Base-by-base conservation (phyloP, 208 protist genomes). In the Trypanosoma brucei region DNA sequence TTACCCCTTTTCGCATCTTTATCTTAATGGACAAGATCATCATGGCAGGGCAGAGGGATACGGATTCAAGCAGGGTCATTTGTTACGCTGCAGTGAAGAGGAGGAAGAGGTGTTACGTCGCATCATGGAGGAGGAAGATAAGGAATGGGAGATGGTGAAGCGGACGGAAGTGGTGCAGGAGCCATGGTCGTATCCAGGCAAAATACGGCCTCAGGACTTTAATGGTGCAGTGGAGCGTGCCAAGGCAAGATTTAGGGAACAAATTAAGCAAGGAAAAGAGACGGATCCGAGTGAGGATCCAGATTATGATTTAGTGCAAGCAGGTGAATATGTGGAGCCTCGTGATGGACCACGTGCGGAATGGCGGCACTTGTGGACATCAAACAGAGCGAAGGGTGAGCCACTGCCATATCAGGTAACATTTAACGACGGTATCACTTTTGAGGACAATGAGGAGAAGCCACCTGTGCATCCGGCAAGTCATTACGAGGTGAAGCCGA, bases 81-180 rank as follows among this genome's bases (percentile, higher is more conserved):
- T 95, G 13, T 75, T 95, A 50, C 83, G 88, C 50, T 95, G 88
- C 72, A 76, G 78, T 51, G 85, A 83, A 30, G 85, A 92, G 72
- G 85, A 95, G 74, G 85, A 95, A 66, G 83, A 91, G 72, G 84
- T 95, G 42, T 78, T 95, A 14, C 88, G 88, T 9, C 88, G 88
- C 59, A 91, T 95, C 61, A 92, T 95, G 84, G 85, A 92, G 72
- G 85, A 92, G 75, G 85, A 95, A 74, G 88, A 95, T 63, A 86
- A 84, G 75, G 83, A 95, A 78, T 95, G 88, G 88, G 88, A 91
- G 70, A 91, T 92, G 85, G 85, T 95, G 72, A 92, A 95, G 78
- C 83, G 84, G 22, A 95, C 88, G 37, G 85, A 95, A 83, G 74
- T 92, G 61, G 77, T 95, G 45, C 88, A 95, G 77, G 85, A 95